Evolutionary conservation across 2,329 filamentous ascomycete species (phyloP), one percentile per base, ranked within the genome.

Genomic region (Trichophaea hybrida): DNA sequence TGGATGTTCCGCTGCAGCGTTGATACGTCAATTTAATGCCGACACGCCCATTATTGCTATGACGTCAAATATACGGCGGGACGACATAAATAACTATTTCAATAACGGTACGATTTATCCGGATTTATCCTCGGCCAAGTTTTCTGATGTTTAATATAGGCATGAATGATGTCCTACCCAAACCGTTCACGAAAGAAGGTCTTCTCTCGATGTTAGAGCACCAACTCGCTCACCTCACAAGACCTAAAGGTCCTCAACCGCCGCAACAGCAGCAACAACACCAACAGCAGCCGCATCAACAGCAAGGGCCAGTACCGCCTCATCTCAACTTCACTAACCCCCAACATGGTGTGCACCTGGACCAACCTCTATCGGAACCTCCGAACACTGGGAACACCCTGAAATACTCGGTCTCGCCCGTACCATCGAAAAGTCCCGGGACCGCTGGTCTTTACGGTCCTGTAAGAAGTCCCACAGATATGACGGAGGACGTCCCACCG

Each of bases 61-160:
- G 93, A 98, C 93, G 2, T 96, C 91, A 2, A 98, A 97, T 70
- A 97, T 98, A 65, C 82, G 93, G 65, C 90, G 88, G 62, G 91
- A 96, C 69, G 93, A 98, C 71, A 94, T 97, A 63, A 87, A 91
- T 57, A 90, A 94, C 75, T 98, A 98, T 71, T 97, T 96, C 75
- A 84, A 91, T 69, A 90, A 94, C 74, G 93, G 90, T 93, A 79
- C 76, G 53, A 17, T 35, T 24, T 32, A n/a, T 40, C 40, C 24
- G 13, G 10, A 15, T 49, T 13, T 24, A 8, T 4, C 13, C 17
- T 49, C 13, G 10, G 8, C 44, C 17, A 2, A 15, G 44, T 24
- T 24, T 24, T 2, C 10, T 49, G 44, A n/a, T 24, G 15, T 17
- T 17, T 53, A 76, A 33, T 24, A 5, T 67, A 95, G 90, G 91